Evolutionary conservation across 2,329 filamentous ascomycete species (phyloP), one percentile per base, ranked within the genome.

Genomic region (Botrytis hyacinthi): DNA sequence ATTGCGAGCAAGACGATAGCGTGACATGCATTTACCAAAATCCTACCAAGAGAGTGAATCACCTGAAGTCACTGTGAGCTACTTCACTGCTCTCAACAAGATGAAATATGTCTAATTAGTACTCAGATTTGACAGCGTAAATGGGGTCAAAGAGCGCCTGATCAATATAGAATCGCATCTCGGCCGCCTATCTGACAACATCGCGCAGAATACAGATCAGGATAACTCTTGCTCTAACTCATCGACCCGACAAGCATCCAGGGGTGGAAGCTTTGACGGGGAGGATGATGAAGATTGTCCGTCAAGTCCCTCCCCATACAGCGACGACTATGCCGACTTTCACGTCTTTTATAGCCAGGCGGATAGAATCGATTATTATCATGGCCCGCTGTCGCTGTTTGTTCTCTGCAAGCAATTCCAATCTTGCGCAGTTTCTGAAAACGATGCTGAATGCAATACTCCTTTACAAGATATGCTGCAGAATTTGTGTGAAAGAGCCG

Each of bases 1-100:
- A 69, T 70, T 73, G 71, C 42, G 44, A 73, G 12, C 71, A 66
- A 57, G 71, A 73, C 40, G 71, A 73, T 51, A 70, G 29, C 40
- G 54, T 73, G 48, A 73, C 71, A 69, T 73, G 71, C 40, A 66
- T 73, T 63, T 73, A 73, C 62, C 71, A 73, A 62, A 73, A 70
- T 18, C 71, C 71, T 10, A 63, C 65, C 20, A 73, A 73, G 57
- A 69, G 71, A 62, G 48, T 73, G n/a, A 73, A 73, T 44, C 71
- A 73, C 44, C 44, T 73, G 16, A 73, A 73, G 37, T 70, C 65
- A 5, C 32, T 73, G 71, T 73, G 51, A 73, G 71, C 70, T 57
- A 8, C 5, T 37, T 37, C 26, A 57, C 9, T 40, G 14, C 67
- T 42, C 14, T 42, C 16, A n/a, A 46, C 10, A 18, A 26, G 3